Percentiles rank a stretch among this genome's conserved stretches.
Evolutionary conservation across 2,329 filamentous ascomycete species (phyloP).

Genomic region (Cladophialophora bantiana): DNA sequence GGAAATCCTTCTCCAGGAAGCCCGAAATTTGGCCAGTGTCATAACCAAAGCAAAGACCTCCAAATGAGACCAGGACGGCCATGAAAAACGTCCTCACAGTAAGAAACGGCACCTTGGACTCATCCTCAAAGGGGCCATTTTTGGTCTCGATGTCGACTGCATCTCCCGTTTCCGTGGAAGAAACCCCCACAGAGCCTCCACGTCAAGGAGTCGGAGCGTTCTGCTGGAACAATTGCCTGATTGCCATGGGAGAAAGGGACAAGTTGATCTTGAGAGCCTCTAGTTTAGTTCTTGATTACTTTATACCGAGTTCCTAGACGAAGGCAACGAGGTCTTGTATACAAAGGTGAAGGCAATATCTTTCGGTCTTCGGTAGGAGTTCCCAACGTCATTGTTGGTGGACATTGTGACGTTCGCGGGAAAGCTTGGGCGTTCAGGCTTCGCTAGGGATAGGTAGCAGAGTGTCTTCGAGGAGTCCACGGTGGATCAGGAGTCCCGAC

Average conservation of each 20-base stretch:
- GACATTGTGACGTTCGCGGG: background rate
- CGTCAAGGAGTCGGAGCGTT: conserved; percentile 17
- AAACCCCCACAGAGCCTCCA: conserved; percentile 23
- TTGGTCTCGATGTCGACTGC: conserved; percentile 27
- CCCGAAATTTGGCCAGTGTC: conserved; percentile 53
- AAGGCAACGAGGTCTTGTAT: conserved; percentile 6
- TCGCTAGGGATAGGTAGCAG: conserved; percentile 5
- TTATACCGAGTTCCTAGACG: background rate
- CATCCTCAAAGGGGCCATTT: conserved; percentile 43
- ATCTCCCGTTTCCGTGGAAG: conserved; percentile 25
- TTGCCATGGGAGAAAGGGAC: conserved; percentile 13
- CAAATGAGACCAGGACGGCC: conserved; percentile 56
- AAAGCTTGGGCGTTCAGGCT: conserved; percentile 4
- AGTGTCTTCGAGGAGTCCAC: background rate
- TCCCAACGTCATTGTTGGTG: conserved; percentile 12
- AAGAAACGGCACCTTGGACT: conserved; percentile 52
- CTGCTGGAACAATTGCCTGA: conserved; percentile 22
- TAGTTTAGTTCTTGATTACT: background rate
- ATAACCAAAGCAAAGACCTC: conserved; percentile 57
- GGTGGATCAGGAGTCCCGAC: background rate
- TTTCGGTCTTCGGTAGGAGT: conserved; percentile 9
- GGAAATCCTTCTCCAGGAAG: conserved; percentile 55
- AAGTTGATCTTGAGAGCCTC: background rate
- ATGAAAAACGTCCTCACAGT: conserved; percentile 54
- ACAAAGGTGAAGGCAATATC: conserved; percentile 1